These are phyloP conservation scores for Phytophthora pseudosyringae DNA, from an alignment of 352 stramenopile species.

Conservation along the genomic window DNA sequence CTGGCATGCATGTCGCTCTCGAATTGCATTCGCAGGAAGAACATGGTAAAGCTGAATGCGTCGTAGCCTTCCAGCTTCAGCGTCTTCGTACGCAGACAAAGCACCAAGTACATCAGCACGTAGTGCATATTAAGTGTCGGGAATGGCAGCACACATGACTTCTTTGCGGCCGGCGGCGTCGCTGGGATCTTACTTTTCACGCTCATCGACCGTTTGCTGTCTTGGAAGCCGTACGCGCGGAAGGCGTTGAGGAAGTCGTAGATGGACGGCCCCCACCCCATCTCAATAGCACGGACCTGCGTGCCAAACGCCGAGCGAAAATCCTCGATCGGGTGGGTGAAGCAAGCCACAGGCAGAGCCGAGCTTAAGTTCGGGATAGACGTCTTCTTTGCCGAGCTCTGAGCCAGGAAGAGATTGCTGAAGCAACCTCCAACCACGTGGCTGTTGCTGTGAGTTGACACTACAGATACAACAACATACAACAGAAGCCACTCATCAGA, in stretches of 20 bases:
- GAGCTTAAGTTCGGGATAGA: slow-evolving; percentile 37
- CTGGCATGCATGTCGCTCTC: slow-evolving; percentile 74
- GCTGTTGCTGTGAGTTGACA: slow-evolving; percentile 74
- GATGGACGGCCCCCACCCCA: slow-evolving; percentile 75
- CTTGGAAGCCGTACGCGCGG: slow-evolving; percentile 78
- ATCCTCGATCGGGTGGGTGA: slow-evolving; percentile 59
- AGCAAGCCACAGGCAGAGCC: slow-evolving; percentile 56
- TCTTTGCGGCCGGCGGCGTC: slow-evolving; percentile 38
- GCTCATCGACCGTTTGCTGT: slow-evolving; percentile 87
- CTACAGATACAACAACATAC: slow-evolving; percentile 36
- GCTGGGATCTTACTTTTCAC: slow-evolving; percentile 76
- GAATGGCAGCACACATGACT: slow-evolving; percentile 47
- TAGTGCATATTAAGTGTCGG: slow-evolving; percentile 85
- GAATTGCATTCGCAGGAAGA: slow-evolving; percentile 89
- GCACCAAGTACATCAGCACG: slow-evolving; percentile 77
- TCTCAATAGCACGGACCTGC: slow-evolving; percentile 45
- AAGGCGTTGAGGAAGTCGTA: slow-evolving; percentile 85
- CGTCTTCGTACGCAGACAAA: slow-evolving; percentile 70
- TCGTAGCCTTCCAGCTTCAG: slow-evolving; percentile 77
- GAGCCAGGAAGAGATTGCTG: slow-evolving; percentile 71
- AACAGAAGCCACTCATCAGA: slow-evolving; percentile 14
- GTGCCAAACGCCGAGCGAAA: slow-evolving; percentile 47
- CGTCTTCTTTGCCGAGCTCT: slow-evolving; percentile 28
- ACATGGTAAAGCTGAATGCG: slow-evolving; percentile 86
- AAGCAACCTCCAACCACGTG: slow-evolving; percentile 76